Base-by-base conservation (phyloP, 805 yeast genomes). In the Kazachstania psychrophila region DNA sequence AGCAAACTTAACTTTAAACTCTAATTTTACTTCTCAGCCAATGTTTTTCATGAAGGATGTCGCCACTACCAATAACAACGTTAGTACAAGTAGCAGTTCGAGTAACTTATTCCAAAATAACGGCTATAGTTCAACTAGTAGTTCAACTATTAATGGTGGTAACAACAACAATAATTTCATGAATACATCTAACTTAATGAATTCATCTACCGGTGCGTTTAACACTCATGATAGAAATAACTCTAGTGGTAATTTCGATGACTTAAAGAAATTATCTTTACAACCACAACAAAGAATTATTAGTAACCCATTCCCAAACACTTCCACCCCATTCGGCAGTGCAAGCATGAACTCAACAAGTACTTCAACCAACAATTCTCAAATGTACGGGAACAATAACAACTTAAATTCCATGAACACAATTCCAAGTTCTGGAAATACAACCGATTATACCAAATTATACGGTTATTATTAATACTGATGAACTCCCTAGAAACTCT, bases 301-400 rank as follows among this genome's bases (percentile, higher is more conserved):
- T 12, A 45, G 51, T 32, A 47, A 47, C 34, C 51, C 53, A n/a
- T 47, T 35, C 31, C 46, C 46, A 27, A 39, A 41, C 19, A 22
- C 40, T 23, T 20, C 30, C 4, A 24, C 22, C 14, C 13, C 24
- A 12, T 30, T 25, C n/a, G 22, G 17, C 14, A 15, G 23, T n/a
- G 3, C 23, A 16, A 31, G 5, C 17, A 18, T 34, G 23, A 23
- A 13, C 18, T 27, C 26, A 23, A 6, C 38, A n/a, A 15, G 26
- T 14, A 17, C 25, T 13, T 16, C 23, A 17, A 20, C 36, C 9
- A 23, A 28, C 13, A 26, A 9, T 23, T 9, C 25, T 5, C 33
- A 30, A 10, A 13, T 30, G 12, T 30, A 30, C 15, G 4, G 8
- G 12, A 36, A 25, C 28, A 23, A 25, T 22, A 30, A 22, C 7